Conservation (phyloP, 306 rosid genomes). For the Purshia tridentata region DNA sequence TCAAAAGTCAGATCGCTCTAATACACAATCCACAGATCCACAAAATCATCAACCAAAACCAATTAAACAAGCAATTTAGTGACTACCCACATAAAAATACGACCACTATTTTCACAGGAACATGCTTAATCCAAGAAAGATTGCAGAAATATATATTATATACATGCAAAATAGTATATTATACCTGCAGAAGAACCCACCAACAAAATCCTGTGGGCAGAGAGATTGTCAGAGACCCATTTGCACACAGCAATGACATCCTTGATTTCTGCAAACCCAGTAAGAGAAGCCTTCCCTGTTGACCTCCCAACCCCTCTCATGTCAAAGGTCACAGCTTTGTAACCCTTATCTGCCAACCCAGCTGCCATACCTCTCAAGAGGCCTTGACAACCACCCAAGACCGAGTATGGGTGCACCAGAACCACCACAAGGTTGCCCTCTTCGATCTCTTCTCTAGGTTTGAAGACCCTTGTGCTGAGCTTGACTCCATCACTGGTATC, state of each 20-base stretch:
- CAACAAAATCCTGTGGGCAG: conserved; percentile 45
- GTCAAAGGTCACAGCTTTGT: conserved; percentile 66
- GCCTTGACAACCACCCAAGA: conserved; percentile 84
- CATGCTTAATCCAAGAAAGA: conserved; percentile 19
- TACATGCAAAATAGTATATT: neutral
- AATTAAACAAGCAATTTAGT: conserved; percentile 3
- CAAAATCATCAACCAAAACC: neutral
- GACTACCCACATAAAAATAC: neutral
- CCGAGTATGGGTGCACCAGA: conserved; percentile 90
- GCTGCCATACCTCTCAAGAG: conserved; percentile 79
- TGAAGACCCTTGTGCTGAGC: conserved; percentile 67
- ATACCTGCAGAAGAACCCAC: conserved; percentile 97
- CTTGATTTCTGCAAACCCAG: conserved; percentile 77
- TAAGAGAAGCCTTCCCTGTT: conserved; percentile 70
- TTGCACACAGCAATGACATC: conserved; percentile 74
- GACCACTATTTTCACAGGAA: neutral
- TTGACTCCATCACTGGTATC: conserved; percentile 67
- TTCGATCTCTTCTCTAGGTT: conserved; percentile 36
- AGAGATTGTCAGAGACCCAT: conserved; percentile 44
- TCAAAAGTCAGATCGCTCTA: neutral
- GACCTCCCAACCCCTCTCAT: conserved; percentile 86
- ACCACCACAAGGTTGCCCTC: conserved; percentile 46
- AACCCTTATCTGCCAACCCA: conserved; percentile 66
- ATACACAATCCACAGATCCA: conserved; percentile 32
- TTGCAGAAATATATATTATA: neutral